Conservation (phyloP, 176 grass and related monocot species). For the Miscanthus lutarioriparius region DNA sequence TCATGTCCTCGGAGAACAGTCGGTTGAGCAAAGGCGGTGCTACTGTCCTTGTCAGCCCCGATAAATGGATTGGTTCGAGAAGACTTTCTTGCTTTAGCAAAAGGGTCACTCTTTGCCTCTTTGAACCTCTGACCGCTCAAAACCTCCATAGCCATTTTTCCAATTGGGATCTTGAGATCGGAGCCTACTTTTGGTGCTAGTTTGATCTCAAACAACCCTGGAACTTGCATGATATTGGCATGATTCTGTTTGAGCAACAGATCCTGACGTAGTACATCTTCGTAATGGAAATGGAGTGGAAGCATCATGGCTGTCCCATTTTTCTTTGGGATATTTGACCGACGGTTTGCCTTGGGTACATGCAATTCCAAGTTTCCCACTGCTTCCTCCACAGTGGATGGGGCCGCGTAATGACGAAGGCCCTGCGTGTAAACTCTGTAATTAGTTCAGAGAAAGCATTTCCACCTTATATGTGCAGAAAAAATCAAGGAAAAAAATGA, state of each 20-base stretch:
- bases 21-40: background rate
- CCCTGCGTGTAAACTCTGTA: background rate
- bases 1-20: conserved; percentile 38
- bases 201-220: conserved; percentile 49
- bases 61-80: conserved; percentile 28
- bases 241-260: conserved; percentile 51
- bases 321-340: background rate
- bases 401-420: background rate
- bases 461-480: background rate
- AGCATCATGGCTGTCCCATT: conserved; percentile 19
- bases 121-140: conserved; percentile 47
- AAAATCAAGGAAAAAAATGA: background rate
- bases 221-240: conserved; percentile 51
- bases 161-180: conserved; percentile 43
- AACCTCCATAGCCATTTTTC: conserved; percentile 65
- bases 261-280: conserved; percentile 32
- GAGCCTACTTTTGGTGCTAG: conserved; percentile 38
- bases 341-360: conserved; percentile 15
- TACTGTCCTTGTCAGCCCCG: background rate
- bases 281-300: conserved; percentile 26
- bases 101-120: conserved; percentile 7
- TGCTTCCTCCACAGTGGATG: background rate
- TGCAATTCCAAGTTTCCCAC: background rate
- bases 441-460: background rate
- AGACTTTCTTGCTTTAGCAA: conserved; percentile 34